phyloP scores from a whole-genome alignment of 768 basidiomycete species.

The Zangia roseola region DNA sequence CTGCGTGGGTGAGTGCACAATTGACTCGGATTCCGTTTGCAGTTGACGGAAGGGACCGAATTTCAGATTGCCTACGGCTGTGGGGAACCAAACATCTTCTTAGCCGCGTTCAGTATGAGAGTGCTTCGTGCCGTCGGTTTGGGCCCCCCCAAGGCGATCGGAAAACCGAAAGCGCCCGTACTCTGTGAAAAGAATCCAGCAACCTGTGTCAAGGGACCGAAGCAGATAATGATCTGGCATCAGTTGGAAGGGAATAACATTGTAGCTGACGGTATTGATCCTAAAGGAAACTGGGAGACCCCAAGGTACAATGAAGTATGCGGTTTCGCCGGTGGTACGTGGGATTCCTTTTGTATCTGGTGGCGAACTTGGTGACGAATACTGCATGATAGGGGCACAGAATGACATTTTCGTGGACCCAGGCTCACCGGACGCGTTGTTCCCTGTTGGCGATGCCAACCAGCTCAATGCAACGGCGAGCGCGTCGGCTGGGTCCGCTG shows the following conservation, averaged over 20 bases:
- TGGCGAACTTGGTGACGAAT: too few relatives aligned
- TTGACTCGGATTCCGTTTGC: neutral
- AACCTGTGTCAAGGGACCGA: conserved; percentile 12
- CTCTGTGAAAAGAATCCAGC: too few relatives aligned
- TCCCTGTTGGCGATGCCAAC: too few relatives aligned
- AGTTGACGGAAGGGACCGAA: neutral
- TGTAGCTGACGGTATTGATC: neutral
- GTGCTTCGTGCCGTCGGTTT: too few relatives aligned
- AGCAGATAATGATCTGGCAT: conserved; percentile 2
- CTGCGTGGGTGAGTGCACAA: conserved; percentile 7
- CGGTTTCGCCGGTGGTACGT: conserved; percentile 13
- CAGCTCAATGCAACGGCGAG: neutral
- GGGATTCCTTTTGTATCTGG: too few relatives aligned
- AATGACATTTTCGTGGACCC: too few relatives aligned
- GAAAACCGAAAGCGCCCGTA: neutral
- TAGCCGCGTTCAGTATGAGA: too few relatives aligned
- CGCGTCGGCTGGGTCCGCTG: neutral
- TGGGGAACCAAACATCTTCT: conserved; percentile 8
- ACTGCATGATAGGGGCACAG: too few relatives aligned
- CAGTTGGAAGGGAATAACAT: conserved; percentile 10
- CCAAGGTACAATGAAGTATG: conserved; percentile 14
- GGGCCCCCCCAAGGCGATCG: conserved; percentile 4
- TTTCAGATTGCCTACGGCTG: conserved; percentile 7
- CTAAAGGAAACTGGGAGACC: neutral
- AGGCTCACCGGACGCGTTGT: too few relatives aligned